phyloP scores from a whole-genome alignment of 164 flowering plant species.

The Kingdonia uniflora region DNA sequence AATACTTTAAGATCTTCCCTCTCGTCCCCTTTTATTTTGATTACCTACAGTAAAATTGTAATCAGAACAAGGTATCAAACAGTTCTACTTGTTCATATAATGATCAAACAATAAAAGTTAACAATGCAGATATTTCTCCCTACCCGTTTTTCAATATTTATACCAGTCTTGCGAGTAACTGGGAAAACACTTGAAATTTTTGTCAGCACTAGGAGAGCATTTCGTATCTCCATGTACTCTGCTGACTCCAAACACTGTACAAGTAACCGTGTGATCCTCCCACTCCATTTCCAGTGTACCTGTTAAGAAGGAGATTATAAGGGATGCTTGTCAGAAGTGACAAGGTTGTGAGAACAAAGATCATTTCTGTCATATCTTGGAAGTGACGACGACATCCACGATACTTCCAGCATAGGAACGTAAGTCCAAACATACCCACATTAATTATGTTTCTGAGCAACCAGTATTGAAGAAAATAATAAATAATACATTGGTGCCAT shows the following conservation, averaged over 20 bases:
- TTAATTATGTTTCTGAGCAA: too few relatives aligned
- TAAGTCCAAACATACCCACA: too few relatives aligned
- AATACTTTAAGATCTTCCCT: constrained; percentile 97
- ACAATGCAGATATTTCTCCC: not conserved
- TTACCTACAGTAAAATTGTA: constrained; percentile 40
- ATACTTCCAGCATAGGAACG: too few relatives aligned
- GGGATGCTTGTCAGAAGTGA: not conserved
- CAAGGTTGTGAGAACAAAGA: not conserved
- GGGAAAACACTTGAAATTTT: constrained; percentile 93
- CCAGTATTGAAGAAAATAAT: too few relatives aligned
- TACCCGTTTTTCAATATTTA: constrained; percentile 97
- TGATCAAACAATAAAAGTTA: not conserved
- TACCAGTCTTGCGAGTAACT: constrained; percentile 88
- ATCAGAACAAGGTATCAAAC: too few relatives aligned
- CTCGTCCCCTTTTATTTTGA: constrained; percentile 90
- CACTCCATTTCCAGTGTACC: constrained; percentile 99
- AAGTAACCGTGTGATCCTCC: constrained; percentile 71
- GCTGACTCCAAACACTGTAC: constrained; percentile 92
- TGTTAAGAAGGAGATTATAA: constrained; percentile 16
- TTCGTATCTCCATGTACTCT: constrained; percentile 97
- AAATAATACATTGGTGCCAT: too few relatives aligned
- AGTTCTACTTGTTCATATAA: too few relatives aligned
- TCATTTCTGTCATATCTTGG: too few relatives aligned
- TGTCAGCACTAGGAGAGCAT: constrained; percentile 84
- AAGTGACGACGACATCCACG: too few relatives aligned